A percentile compares a stretch with the other conserved stretches of the same genome.
These are phyloP conservation scores for Candida saitoana DNA, from an alignment of 805 yeast species.

Conservation along the genomic window DNA sequence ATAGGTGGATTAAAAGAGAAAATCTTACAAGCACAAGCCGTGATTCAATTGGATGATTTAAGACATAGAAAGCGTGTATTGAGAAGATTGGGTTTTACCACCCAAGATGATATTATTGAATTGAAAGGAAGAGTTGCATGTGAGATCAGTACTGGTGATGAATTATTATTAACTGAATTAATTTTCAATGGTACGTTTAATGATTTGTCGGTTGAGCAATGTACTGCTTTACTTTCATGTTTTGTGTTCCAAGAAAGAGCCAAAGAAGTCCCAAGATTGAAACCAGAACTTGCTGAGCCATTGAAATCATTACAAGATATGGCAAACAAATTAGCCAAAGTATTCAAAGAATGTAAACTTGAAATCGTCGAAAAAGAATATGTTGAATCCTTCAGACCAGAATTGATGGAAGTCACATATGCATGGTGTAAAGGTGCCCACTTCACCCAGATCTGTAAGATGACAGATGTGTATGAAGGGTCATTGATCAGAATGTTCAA, in stretches of 20 bases:
- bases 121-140: conserved; percentile 97
- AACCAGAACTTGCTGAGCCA: conserved; percentile 91
- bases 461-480: conserved; percentile 99
- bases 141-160: conserved; percentile 90
- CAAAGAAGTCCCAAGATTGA: conserved; percentile 78
- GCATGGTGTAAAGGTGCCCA: conserved; percentile 97
- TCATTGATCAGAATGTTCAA: conserved; percentile 91
- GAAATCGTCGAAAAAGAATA: conserved; percentile 90
- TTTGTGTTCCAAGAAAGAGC: conserved; percentile 97
- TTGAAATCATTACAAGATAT: conserved; percentile 81
- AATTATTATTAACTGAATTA: conserved; percentile 79
- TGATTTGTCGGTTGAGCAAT: conserved; percentile 81
- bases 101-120: conserved; percentile 85
- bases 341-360: conserved; percentile 83
- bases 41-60: conserved; percentile 89
- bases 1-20: conserved; percentile 59
- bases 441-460: conserved; percentile 94
- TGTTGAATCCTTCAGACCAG: conserved; percentile 85
- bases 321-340: conserved; percentile 87
- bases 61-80: conserved; percentile 90
- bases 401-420: conserved; percentile 93
- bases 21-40: conserved; percentile 80
- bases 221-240: conserved; percentile 89
- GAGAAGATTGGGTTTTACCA: conserved; percentile 85
- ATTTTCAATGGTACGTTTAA: conserved; percentile 94